A percentile compares a stretch with the other conserved stretches of the same genome.
Evolutionary conservation across 805 yeast species (phyloP).

Genomic region (Ogataea polymorpha): DNA sequence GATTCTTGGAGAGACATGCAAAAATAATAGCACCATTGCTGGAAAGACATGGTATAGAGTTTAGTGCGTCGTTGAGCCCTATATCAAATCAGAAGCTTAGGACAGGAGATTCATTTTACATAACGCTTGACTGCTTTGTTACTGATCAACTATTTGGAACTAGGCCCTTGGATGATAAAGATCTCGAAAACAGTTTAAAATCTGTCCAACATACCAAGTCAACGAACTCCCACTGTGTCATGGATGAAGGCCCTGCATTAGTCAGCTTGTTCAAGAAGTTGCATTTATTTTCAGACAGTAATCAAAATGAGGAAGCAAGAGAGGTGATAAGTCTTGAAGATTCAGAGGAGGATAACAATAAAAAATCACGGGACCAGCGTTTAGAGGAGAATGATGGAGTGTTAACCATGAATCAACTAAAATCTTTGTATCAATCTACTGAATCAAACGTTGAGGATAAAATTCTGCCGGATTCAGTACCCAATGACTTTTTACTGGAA

Average conservation of each 20-base stretch:
- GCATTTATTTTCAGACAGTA: background rate
- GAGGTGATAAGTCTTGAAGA: slow-evolving; percentile 53
- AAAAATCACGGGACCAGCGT: slow-evolving; percentile 4
- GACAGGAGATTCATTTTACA: slow-evolving; percentile 72
- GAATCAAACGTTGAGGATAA: slow-evolving; percentile 44
- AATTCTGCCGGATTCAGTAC: slow-evolving; percentile 61
- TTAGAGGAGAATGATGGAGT: slow-evolving; percentile 9
- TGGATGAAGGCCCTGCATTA: slow-evolving; percentile 8
- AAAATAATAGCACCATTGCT: slow-evolving; percentile 62
- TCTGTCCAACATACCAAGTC: background rate
- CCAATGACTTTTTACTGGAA: slow-evolving; percentile 50
- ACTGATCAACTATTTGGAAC: slow-evolving; percentile 5
- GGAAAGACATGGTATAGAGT: slow-evolving; percentile 49
- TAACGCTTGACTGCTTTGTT: slow-evolving; percentile 67
- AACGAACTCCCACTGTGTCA: background rate
- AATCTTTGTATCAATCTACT: slow-evolving; percentile 69
- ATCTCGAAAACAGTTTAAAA: background rate
- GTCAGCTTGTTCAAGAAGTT: slow-evolving; percentile 17
- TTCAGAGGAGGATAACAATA: slow-evolving; percentile 41
- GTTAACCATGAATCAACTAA: slow-evolving; percentile 67
- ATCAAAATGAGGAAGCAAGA: slow-evolving; percentile 3
- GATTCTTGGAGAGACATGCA: slow-evolving; percentile 71
- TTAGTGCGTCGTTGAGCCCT: slow-evolving; percentile 56
- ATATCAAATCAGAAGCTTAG: slow-evolving; percentile 53
- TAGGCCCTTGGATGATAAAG: too few species aligned